Base-by-base conservation (phyloP, 805 yeast genomes). In the Lachancea thermotolerans region DNA sequence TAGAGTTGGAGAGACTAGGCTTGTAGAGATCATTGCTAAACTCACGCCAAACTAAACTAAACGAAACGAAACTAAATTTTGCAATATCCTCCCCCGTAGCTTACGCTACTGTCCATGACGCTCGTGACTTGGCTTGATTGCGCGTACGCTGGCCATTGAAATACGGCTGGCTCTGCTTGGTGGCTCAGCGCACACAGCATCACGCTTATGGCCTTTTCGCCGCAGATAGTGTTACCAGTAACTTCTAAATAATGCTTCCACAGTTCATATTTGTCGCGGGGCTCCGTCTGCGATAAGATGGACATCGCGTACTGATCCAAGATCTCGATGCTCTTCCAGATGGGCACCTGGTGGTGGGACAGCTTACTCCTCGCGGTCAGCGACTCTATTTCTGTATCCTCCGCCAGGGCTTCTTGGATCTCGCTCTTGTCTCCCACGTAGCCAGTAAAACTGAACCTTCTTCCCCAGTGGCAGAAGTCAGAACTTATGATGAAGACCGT, bases 391-490 rank as follows among this genome's bases (percentile, higher is more conserved):
- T 59, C 67, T 2, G 58, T 67, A 32, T 60, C 62, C 16, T 59
- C 70, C 12, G 63, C 60, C 11, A 69, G 55, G 0, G 62, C 56
- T 10, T 58, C 62, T 3, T 51, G 39, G 17, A 60, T 40, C 15
- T 59, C 65, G 10, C 52, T 54, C 37, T 43, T 49, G 37, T 50
- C 54, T 5, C 59, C 58, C 0, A 79, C 70, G 50, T 79, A 81
- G 6, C 68, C 65, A 2, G 76, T 77, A 56, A 78, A 84, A 11
- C 74, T 75, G 56, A 83, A 84, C 33, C 86, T 62, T 2, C 70
- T 53, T 1, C 90, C 90, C 99, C 99, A 93, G 60, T 93, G 99
- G 59, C 97, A 90, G 57, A 93, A 93, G 67, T 93, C 99, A 1
- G 91, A 78, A 59, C 95, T 85, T 3, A 93, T 73, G 12, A 87